A percentile compares a stretch with the other conserved stretches of the same genome.
Evolutionary conservation across 2,329 filamentous ascomycete species (phyloP).

Genomic region (Gaeumannomyces sp.): DNA sequence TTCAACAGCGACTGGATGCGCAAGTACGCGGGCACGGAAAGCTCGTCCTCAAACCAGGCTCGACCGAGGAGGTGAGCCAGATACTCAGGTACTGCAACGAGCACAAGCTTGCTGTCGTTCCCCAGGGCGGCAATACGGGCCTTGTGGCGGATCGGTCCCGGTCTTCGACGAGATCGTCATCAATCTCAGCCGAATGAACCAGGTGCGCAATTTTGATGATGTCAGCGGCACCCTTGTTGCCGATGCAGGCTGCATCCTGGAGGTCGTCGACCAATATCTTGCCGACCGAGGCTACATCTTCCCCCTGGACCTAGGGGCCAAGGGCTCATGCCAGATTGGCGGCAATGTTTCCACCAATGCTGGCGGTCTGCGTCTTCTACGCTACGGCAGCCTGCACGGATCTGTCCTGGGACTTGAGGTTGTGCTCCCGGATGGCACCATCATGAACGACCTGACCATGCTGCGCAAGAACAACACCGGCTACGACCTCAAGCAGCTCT

Average conservation of each 20-base stretch:
- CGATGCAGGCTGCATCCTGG: slow-evolving; percentile 86
- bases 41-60: slow-evolving; percentile 79
- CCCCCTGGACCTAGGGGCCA: slow-evolving; percentile 93
- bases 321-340: slow-evolving; percentile 93
- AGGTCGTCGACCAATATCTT: slow-evolving; percentile 80
- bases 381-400: slow-evolving; percentile 92
- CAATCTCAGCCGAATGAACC: slow-evolving; percentile 84
- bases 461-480: slow-evolving; percentile 98
- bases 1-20: slow-evolving; percentile 99
- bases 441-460: slow-evolving; percentile 81
- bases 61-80: slow-evolving; percentile 82
- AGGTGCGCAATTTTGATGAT: slow-evolving; percentile 85
- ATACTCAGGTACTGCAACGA: slow-evolving; percentile 94
- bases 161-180: slow-evolving; percentile 98
- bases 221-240: slow-evolving; percentile 85
- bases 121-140: slow-evolving; percentile 95
- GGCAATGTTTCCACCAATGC: slow-evolving; percentile 96
- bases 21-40: slow-evolving; percentile 89
- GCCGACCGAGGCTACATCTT: slow-evolving; percentile 83
- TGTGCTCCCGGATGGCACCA: slow-evolving; percentile 86
- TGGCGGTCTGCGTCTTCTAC: slow-evolving; percentile 78
- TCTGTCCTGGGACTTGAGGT: slow-evolving; percentile 89
- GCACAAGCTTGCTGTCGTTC: slow-evolving; percentile 84
- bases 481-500: slow-evolving; percentile 94
- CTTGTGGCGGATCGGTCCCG: slow-evolving; percentile 93